Base-by-base conservation (phyloP, 805 yeast species). In the Wickerhamiella brachini region DNA sequence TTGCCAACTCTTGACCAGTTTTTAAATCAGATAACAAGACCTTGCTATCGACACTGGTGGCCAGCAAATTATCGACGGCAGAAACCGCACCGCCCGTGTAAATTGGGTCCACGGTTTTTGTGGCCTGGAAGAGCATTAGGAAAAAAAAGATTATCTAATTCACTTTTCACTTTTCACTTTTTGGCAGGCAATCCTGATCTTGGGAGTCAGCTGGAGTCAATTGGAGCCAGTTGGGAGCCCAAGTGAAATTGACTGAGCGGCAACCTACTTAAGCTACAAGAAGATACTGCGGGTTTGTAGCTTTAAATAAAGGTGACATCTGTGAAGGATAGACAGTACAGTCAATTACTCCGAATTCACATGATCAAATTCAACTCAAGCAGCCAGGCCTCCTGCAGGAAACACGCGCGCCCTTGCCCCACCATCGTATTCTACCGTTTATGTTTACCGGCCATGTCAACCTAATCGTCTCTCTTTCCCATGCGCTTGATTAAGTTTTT, bases 11-110 rank as follows among this genome's bases (percentile, higher is more conserved):
- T 55, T 75, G 71, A 51, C 84, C 82, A 18, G 83, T 74, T 6
- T 62, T 62, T 47, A 85, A 66, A 58, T 86, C 75, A 39, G 90
- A 75, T 24, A 93, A 71, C 45, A 84, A 76, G 2, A 87, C 76
- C 57, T 83, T 86, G 61, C 86, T 95, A 31, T 82, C 71, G 18
- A 83, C 75, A 1, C 95, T 83, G 1, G 96, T 83, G 8, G 94
- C 95, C 51, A 89, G 47, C 1, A 83, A 59, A 3, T 70, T 59
- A 7, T 82, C 86, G 57, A 80, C 82, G 13, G 66, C 68, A 2
- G 88, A 77, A 10, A 86, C 93, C 2, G 93, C 78, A 5, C 93
- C 86, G 24, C 97, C 95, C 15, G 85, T 78, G 64, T 86, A 93
- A 59, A 89, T 81, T 15, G 98, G 97, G 49, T 78, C 80, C 42